Evolutionary conservation across 2,329 filamentous ascomycete genomes (phyloP).

Genomic region (Lasiodiplodia gonubiensis): DNA sequence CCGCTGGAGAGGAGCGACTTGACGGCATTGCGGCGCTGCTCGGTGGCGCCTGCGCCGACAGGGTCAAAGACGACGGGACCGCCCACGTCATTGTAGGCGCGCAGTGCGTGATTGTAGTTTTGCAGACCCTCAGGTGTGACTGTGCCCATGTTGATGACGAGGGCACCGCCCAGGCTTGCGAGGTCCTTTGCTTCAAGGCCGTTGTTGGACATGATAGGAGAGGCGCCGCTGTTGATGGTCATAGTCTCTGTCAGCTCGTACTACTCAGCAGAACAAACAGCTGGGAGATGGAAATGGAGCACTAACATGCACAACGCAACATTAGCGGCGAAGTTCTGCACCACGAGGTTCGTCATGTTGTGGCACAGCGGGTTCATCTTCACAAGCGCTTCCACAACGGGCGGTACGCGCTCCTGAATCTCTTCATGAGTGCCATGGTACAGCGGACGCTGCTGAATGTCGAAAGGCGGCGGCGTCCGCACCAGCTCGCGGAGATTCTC

Average conservation of each 20-base stretch:
- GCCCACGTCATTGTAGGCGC: conserved; percentile 78
- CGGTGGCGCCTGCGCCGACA: conserved; percentile 85
- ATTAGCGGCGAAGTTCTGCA: conserved; percentile 94
- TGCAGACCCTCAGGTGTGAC: conserved; percentile 75
- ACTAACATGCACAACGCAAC: conserved; percentile 74
- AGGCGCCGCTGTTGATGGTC: conserved; percentile 63
- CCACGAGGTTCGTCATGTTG: conserved; percentile 97
- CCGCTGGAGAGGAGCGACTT: conserved; percentile 73
- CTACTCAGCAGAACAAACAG: not conserved
- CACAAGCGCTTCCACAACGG: conserved; percentile 66
- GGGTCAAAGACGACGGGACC: conserved; percentile 85
- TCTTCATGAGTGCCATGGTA: conserved; percentile 26
- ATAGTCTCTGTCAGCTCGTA: not conserved
- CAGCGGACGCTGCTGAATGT: conserved; percentile 19
- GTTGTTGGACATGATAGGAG: conserved; percentile 90
- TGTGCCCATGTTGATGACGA: conserved; percentile 96
- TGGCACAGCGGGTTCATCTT: conserved; percentile 76
- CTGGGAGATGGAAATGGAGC: not conserved
- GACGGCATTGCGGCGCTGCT: conserved; percentile 73
- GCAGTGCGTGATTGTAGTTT: conserved; percentile 75
- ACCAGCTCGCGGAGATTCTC: conserved; percentile 64
- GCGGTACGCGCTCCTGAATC: conserved; percentile 34
- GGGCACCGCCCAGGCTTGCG: conserved; percentile 73
- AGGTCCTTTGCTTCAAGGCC: conserved; percentile 82
- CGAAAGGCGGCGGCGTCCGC: conserved; percentile 38